Base-by-base conservation (phyloP, 176 grass and related monocot genomes). In the Carex kokanica region DNA sequence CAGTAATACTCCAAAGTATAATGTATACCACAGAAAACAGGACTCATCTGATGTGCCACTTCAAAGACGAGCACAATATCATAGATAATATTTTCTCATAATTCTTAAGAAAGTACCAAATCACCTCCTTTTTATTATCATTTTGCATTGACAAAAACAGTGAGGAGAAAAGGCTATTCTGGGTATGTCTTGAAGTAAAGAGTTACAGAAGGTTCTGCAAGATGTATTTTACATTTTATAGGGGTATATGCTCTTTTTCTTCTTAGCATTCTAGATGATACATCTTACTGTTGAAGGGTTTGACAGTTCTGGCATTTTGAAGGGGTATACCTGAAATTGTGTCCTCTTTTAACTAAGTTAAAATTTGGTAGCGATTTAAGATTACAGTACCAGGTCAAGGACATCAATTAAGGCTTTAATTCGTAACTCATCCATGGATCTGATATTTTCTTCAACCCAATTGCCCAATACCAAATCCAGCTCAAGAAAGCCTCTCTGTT, bases 401-500 rank as follows among this genome's bases (percentile, higher is more conserved):
- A 95, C 93, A 80, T 93, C 91, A 18, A 89, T 84, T 17, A 98
- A 86, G 13, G 93, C 88, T 73, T 85, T 84, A 84, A 98, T 95
- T 74, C 84, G 90, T 40, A 86, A 60, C 79, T 98, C 89, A 57
- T 95, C 92, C 91, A 98, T 84, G 87, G 65, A 72, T 72, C 78
- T 86, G 24, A 95, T 86, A 51, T 98, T 88, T 87, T 93, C 90
- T 87, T 95, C 93, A 1, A 98, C 96, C 93, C 96, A 98, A 69
- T 32, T 91, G 59, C 96, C 96, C 45, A 95, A 81, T 32, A 95
- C 88, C 79, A 95, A 88, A 86, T 98, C 96, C 65, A 98, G 83
- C 85, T 98, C 96, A 85, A 98, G 81, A 74, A 98, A 98, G 0
- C 96, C 96, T 20, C 96, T 87, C 87, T 95, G 91, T 68, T 91